Evolutionary conservation across 116 monocot genomes (phyloP).

Genomic region (Phalaenopsis hybrid): DNA sequence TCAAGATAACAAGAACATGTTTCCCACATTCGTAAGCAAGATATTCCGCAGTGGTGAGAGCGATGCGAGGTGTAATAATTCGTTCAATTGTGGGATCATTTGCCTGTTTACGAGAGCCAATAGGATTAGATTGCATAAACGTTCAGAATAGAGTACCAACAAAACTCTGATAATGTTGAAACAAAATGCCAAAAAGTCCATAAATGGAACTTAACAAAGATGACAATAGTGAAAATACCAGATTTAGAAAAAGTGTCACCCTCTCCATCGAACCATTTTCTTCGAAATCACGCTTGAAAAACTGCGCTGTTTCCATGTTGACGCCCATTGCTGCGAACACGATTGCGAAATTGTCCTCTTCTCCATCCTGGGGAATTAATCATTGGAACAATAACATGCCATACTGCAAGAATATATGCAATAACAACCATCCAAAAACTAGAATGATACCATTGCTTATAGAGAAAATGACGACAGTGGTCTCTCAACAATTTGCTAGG

Average conservation of each 20-base stretch:
- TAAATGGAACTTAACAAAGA: not conserved
- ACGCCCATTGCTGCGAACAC: constrained; percentile 99
- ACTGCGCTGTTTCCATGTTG: constrained; percentile 99
- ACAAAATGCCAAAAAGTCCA: not conserved
- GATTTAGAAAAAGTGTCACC: constrained; percentile 95
- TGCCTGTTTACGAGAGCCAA: constrained; percentile 39
- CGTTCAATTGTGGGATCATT: constrained; percentile 99
- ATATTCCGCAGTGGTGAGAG: constrained; percentile 97
- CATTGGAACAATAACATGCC: no score
- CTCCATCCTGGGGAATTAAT: constrained; percentile 43
- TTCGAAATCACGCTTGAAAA: constrained; percentile 99
- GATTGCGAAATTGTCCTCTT: constrained; percentile 98
- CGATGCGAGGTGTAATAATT: constrained; percentile 96
- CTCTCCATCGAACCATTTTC: constrained; percentile 99
- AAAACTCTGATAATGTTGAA: not conserved
- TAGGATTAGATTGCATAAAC: constrained; percentile 4
- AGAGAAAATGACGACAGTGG: no score
- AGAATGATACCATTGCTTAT: no score
- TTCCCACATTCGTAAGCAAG: constrained; percentile 99
- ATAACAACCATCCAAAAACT: no score
- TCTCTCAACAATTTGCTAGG: no score
- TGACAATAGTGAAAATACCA: constrained; percentile 39
- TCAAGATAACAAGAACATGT: constrained; percentile 97
- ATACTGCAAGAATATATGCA: no score
- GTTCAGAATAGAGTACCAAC: not conserved